Percentiles rank a stretch among this genome's conserved stretches.
phyloP scores from a whole-genome alignment of 2,329 filamentous ascomycete species.

The Fusarium paranaense region DNA sequence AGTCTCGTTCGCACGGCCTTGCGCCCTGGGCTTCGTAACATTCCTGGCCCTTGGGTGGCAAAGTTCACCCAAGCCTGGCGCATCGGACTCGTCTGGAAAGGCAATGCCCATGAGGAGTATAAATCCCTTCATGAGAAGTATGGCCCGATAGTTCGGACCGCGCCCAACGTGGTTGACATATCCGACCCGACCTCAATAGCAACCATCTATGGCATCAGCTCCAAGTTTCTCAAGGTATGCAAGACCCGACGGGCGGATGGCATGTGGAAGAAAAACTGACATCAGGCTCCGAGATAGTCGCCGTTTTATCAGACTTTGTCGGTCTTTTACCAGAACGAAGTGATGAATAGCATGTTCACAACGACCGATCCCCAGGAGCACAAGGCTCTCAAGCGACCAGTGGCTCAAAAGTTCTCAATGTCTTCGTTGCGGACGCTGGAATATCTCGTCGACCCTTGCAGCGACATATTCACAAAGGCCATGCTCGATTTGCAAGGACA shows the following conservation, averaged over 20 bases:
- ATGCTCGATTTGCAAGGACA: not conserved
- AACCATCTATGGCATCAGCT: not conserved
- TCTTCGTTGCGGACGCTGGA: not conserved
- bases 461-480: not conserved
- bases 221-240: not conserved
- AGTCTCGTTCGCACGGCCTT: not conserved
- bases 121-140: not conserved
- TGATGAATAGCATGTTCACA: not conserved
- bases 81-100: not conserved
- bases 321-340: not conserved
- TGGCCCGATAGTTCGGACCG: not conserved
- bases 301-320: not conserved
- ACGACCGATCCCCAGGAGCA: not conserved
- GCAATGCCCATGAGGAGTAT: not conserved
- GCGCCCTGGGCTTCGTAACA: not conserved
- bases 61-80: not conserved
- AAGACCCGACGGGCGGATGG: not conserved
- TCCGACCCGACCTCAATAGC: not conserved
- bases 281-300: not conserved
- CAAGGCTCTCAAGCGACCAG: not conserved
- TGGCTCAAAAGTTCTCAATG: not conserved
- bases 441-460: not conserved
- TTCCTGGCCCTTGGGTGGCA: not conserved
- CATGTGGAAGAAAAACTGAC: not conserved
- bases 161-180: not conserved